Evolutionary conservation across 768 basidiomycete genomes (phyloP).

Genomic region (Leccinellum rugosiceps): DNA sequence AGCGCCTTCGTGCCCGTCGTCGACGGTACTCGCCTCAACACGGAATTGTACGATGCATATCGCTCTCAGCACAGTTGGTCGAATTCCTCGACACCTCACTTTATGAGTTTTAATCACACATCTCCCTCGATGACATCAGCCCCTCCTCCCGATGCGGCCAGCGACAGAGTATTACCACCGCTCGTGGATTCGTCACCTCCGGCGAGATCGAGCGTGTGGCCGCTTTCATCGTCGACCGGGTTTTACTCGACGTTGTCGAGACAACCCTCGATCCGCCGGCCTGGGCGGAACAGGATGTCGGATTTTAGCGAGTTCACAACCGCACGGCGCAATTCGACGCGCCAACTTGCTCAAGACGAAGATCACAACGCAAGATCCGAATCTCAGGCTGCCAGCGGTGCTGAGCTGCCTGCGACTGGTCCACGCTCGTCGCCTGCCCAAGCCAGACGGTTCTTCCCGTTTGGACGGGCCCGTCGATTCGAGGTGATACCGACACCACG

Average conservation of each 20-base stretch:
- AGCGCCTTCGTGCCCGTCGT: slow-evolving; percentile 32
- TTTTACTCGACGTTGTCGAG: slow-evolving; percentile 41
- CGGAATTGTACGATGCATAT: slow-evolving; percentile 67
- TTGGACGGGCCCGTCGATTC: slow-evolving; percentile 44
- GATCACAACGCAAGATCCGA: slow-evolving; percentile 17
- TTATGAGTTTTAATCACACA: slow-evolving; percentile 19
- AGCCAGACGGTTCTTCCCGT: slow-evolving; percentile 57
- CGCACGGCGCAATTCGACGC: slow-evolving; percentile 53
- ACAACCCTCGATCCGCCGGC: slow-evolving; percentile 61
- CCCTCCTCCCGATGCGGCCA: slow-evolving; percentile 23
- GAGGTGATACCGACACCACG: slow-evolving; percentile 35
- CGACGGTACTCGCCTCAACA: slow-evolving; percentile 56
- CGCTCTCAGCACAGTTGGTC: slow-evolving; percentile 35
- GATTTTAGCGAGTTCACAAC: slow-evolving; percentile 75
- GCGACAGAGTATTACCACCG: slow-evolving; percentile 28
- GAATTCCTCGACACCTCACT: slow-evolving; percentile 25
- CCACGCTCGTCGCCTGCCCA: slow-evolving; percentile 19
- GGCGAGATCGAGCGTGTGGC: slow-evolving; percentile 19
- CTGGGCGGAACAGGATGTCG: slow-evolving; percentile 48
- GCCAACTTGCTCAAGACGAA: slow-evolving; percentile 32
- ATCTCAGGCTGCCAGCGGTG: not conserved
- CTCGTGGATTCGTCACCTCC: slow-evolving; percentile 27
- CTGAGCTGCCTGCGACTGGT: slow-evolving; percentile 7
- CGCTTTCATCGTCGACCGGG: slow-evolving; percentile 22
- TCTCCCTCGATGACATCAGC: slow-evolving; percentile 27